These are phyloP conservation scores for Breynia disticha DNA, from an alignment of 441 rosid species.

Conservation along the genomic window DNA sequence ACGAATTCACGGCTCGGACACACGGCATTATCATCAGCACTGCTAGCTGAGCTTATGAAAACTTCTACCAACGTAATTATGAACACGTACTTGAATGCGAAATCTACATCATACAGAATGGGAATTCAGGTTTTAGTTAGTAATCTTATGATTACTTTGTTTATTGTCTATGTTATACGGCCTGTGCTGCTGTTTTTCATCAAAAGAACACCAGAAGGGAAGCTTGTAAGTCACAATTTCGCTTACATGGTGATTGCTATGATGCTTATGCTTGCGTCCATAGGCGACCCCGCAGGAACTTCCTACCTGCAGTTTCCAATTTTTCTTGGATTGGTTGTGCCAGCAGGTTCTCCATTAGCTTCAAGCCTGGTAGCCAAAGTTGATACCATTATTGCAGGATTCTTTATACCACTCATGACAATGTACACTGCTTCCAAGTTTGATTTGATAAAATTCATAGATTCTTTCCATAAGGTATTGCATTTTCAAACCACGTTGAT, in stretches of 20 bases:
- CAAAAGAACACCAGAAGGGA: slow-evolving; percentile 23
- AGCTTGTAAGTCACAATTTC: slow-evolving; percentile 17
- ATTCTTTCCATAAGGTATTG: neutral
- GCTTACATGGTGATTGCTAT: neutral
- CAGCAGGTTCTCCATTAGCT: slow-evolving; percentile 35
- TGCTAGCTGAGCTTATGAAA: slow-evolving; percentile 17
- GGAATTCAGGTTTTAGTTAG: neutral
- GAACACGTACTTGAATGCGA: neutral
- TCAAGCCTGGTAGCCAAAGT: slow-evolving; percentile 16
- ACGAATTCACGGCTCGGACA: slow-evolving; percentile 28
- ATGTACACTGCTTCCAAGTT: slow-evolving; percentile 10
- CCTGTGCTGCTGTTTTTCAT: slow-evolving; percentile 17
- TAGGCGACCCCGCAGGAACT: slow-evolving; percentile 15
- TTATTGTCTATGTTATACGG: slow-evolving; percentile 7
- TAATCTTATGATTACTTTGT: neutral
- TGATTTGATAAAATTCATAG: slow-evolving; percentile 3
- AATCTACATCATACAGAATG: neutral
- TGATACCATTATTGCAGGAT: slow-evolving; percentile 21
- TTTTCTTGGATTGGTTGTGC: slow-evolving; percentile 23
- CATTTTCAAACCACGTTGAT: slow-evolving; percentile 13
- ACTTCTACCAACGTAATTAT: neutral
- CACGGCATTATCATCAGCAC: slow-evolving; percentile 22
- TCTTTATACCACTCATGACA: slow-evolving; percentile 20
- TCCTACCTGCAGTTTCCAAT: slow-evolving; percentile 20
- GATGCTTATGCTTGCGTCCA: slow-evolving; percentile 3